Evolutionary conservation across 192 early-diverging fungal species (phyloP).

Genomic region (Gaertneriomyces sp.): DNA sequence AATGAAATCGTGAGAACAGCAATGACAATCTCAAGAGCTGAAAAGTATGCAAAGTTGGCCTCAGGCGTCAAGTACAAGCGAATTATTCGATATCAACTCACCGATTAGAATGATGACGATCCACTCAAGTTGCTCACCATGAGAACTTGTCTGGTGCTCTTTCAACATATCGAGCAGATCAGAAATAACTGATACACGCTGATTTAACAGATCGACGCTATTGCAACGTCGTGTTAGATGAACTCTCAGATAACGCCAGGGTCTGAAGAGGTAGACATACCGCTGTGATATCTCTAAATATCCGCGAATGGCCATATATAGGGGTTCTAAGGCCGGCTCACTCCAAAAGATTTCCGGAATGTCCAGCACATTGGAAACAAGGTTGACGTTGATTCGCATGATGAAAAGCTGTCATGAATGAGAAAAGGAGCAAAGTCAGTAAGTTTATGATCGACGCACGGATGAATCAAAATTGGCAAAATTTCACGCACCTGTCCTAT

Average conservation of each 20-base stretch:
- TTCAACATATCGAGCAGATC: slow-evolving; percentile 93
- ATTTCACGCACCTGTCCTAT: slow-evolving; percentile 55
- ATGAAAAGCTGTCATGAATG: slow-evolving; percentile 55
- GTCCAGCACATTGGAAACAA: slow-evolving; percentile 77
- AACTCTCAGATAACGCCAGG: not conserved
- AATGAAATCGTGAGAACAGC: slow-evolving; percentile 38
- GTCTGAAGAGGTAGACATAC: not conserved
- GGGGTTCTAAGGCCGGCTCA: slow-evolving; percentile 68
- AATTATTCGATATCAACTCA: not conserved
- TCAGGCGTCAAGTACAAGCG: too few relatives aligned
- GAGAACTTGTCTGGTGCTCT: slow-evolving; percentile 85
- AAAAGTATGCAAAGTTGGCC: not conserved
- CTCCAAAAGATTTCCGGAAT: slow-evolving; percentile 75
- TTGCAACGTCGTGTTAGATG: not conserved
- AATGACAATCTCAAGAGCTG: slow-evolving; percentile 44
- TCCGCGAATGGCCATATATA: slow-evolving; percentile 74
- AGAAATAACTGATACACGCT: slow-evolving; percentile 82
- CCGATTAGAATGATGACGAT: slow-evolving; percentile 93
- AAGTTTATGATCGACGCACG: too few relatives aligned
- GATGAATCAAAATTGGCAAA: too few relatives aligned
- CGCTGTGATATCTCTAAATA: slow-evolving; percentile 64
- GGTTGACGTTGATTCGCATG: slow-evolving; percentile 76
- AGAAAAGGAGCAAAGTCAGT: too few relatives aligned
- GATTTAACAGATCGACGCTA: slow-evolving; percentile 86
- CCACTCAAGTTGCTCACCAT: slow-evolving; percentile 90